Evolutionary conservation across 345 rosid species (phyloP).

Genomic region (Camelina sativa): DNA sequence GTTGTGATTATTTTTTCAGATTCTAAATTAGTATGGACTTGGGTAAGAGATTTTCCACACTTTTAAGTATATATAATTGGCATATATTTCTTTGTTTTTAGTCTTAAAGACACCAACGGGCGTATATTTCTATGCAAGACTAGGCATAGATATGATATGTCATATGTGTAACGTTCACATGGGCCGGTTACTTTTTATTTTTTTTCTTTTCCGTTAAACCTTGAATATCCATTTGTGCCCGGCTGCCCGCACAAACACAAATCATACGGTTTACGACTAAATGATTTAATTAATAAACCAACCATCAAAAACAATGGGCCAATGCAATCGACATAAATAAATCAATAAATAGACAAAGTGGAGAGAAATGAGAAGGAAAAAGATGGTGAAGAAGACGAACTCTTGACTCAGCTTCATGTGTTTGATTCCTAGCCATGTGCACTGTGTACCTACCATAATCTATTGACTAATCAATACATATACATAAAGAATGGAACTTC

Average conservation of each 20-base stretch:
- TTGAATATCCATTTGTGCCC: background rate
- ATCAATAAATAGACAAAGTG: background rate
- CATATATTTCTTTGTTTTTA: background rate
- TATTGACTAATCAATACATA: constrained; percentile 16
- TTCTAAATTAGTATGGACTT: background rate
- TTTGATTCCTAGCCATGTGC: constrained; percentile 45
- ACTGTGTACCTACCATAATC: constrained; percentile 23
- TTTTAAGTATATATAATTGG: background rate
- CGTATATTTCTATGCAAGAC: constrained; percentile 36
- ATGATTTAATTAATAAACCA: constrained; percentile 24
- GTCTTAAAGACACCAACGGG: background rate
- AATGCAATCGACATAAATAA: constrained; percentile 24
- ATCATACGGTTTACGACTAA: background rate
- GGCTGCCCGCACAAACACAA: background rate
- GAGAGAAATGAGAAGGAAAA: background rate
- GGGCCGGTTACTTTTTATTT: constrained; percentile 35
- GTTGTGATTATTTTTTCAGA: background rate
- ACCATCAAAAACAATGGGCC: constrained; percentile 40
- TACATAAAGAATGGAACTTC: background rate
- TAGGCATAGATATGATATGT: background rate
- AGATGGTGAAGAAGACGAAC: constrained; percentile 22
- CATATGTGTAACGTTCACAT: constrained; percentile 36
- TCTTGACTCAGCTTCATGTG: constrained; percentile 48
- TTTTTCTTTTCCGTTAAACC: background rate
- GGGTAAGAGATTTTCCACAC: background rate